These are phyloP conservation scores for Silene vulgaris DNA, from an alignment of 179 eudicot species.

Conservation along the genomic window DNA sequence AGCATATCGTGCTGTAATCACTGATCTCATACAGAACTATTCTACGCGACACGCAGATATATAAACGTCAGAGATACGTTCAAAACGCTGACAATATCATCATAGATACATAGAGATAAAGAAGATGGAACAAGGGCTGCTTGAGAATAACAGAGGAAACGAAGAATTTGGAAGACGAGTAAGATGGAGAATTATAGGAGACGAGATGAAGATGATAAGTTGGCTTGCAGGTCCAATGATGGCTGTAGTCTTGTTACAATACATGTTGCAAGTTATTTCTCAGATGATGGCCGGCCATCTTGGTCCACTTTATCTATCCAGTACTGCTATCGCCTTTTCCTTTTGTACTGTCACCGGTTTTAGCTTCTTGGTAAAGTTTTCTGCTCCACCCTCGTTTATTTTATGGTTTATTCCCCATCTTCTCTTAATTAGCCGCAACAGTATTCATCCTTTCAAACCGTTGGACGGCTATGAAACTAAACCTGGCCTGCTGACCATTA, in stretches of 20 bases:
- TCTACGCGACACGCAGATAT: too few relatives aligned
- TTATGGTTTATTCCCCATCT: too few relatives aligned
- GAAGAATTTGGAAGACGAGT: background rate
- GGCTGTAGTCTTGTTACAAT: constrained; percentile 42
- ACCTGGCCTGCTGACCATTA: too few relatives aligned
- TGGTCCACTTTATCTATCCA: constrained; percentile 59
- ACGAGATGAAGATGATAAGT: constrained; percentile 44
- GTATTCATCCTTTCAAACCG: too few relatives aligned
- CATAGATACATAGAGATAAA: too few relatives aligned
- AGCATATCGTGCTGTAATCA: too few relatives aligned
- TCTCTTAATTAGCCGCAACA: too few relatives aligned
- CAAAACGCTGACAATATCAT: too few relatives aligned
- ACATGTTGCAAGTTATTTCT: constrained; percentile 39
- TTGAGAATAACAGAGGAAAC: constrained; percentile 11
- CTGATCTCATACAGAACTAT: too few relatives aligned
- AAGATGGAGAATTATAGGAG: constrained; percentile 30
- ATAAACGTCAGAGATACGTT: too few relatives aligned
- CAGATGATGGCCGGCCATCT: constrained; percentile 74
- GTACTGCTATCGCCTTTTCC: constrained; percentile 59
- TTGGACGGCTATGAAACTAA: too few relatives aligned
- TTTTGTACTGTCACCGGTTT: constrained; percentile 56
- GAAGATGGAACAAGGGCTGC: constrained; percentile 27
- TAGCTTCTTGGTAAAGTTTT: constrained; percentile 42
- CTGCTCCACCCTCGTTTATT: too few relatives aligned
- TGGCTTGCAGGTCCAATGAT: constrained; percentile 64